Evolutionary conservation across 1,139 yeast genomes (phyloP), one percentile per base, ranked within the genome.

Genomic region (Saccharomyces hybrid): DNA sequence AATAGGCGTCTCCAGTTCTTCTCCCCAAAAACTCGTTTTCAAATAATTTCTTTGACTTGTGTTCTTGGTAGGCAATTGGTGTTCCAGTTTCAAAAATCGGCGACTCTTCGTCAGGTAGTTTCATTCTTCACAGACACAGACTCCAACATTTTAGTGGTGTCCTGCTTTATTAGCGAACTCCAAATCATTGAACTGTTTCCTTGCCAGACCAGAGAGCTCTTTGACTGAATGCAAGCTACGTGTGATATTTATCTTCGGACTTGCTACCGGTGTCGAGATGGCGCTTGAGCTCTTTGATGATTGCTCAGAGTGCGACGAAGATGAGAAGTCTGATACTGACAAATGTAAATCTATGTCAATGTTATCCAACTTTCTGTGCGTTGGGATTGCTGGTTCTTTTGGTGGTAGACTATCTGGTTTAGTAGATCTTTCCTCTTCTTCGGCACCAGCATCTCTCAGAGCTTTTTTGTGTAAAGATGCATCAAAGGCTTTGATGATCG

Each of bases 241-340:
- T 38, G 44, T 38, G 44, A 16, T 6, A 19, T 38, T 48, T 24
- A 51, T 52, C 28, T 52, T 52, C 4, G 58, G 59, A 21, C 57
- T 58, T 3, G 56, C 51, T 12, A 58, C 47, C 8, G 60, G 62
- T 1, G 60, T 58, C 2, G 61, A 57, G 1, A 54, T 51, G 11
- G 34, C 48, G 28, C 56, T 55, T 8, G 53, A 51, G 12, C 12
- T n/a, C 4, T 47, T 16, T 8, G 50, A 41, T 27, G 53, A 52
- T n/a, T 49, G 48, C 9, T 49, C 32, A 8, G 52, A 52, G 3
- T 38, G 21, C 11, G 53, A 32, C 2, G 53, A n/a, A 24, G 55
- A 38, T 21, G 56, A 52, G 11, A 51, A 48, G 32, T 31, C 26
- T 4, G 50, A 48, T 11, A 16, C 24, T 5, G 44, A 38, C 5